Evolutionary conservation across 2,329 filamentous ascomycete genomes (phyloP).

Genomic region (Ophiostoma sp.): DNA sequence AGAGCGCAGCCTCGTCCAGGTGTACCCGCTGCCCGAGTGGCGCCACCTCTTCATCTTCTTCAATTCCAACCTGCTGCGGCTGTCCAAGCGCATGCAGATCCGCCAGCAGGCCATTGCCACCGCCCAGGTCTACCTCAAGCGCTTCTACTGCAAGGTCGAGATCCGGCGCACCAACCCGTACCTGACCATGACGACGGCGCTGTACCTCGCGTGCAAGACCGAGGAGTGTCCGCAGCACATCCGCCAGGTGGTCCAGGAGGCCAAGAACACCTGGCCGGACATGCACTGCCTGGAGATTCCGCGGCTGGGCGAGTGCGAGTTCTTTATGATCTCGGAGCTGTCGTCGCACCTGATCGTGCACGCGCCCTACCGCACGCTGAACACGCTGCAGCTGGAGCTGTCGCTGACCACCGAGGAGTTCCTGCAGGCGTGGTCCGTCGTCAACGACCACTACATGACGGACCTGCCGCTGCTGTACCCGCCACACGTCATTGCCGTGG

Average conservation of each 20-base stretch:
- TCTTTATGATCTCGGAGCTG: conserved; percentile 86
- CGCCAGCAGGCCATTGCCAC: conserved; percentile 92
- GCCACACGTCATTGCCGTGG: conserved; percentile 84
- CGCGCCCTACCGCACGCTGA: conserved; percentile 80
- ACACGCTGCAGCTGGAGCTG: conserved; percentile 64
- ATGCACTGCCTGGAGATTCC: conserved; percentile 69
- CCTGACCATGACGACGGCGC: conserved; percentile 82
- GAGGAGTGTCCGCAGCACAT: conserved; percentile 97
- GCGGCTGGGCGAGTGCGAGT: conserved; percentile 89
- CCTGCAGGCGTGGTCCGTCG: conserved; percentile 70
- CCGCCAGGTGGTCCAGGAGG: conserved; percentile 79
- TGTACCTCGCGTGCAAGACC: conserved; percentile 97
- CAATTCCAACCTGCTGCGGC: conserved; percentile 64
- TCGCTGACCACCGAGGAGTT: conserved; percentile 71
- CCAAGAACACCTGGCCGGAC: conserved; percentile 76
- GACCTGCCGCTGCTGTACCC: conserved; percentile 81
- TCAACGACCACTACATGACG: conserved; percentile 91
- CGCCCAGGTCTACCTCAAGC: conserved; percentile 88
- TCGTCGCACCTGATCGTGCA: conserved; percentile 83
- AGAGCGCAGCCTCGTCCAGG: conserved; percentile 66
- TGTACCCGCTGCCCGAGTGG: conserved; percentile 75
- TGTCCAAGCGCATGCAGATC: conserved; percentile 77
- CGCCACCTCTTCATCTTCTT: conserved; percentile 87
- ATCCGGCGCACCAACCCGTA: conserved; percentile 91
- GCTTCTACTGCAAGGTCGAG: conserved; percentile 87